Base-by-base conservation (phyloP, 2,329 filamentous ascomycete species). In the Cordyceps cicadae region DNA sequence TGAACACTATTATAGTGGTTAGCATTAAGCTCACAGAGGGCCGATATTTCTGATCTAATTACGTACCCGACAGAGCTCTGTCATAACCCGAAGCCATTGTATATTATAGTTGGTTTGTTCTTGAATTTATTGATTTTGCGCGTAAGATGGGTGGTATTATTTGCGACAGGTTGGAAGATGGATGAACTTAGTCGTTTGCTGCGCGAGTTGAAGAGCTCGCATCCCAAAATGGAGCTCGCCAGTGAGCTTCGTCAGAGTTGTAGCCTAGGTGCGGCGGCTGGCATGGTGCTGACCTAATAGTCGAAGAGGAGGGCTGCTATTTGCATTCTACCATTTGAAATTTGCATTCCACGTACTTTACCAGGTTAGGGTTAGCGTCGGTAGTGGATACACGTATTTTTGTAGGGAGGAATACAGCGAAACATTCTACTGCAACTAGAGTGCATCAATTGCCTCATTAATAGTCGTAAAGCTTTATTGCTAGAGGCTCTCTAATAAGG, bases 31-130 rank as follows among this genome's bases (percentile, higher is more conserved):
- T 8, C 32, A 19, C 29, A 62, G 67, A 65, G 58, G 50, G 49
- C 11, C 12, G 39, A n/a, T 43, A 15, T 32, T 17, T 26, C n/a
- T 19, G 26, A 41, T 24, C 17, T 9, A 26, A 58, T n/a, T 61
- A 73, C 87, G 80, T 87, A 97, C 92, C 93, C 79, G 93, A 97
- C 76, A 97, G 87, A 79, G 93, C 94, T 89, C 94, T 90, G 81
- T 99, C 94, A 81, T 99, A 99, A 78, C 93, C 93, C 70, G 92
- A 96, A 76, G 92, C 89, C 90, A 95, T 86, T 69, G 46, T 69
- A 54, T 11, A 34, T 51, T 51, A 46, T 52, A 26, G 29, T 11
- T 52, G n/a, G 19, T 21, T 39, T 34, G 3, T 61, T 32, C 29
- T 51, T 8, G 9, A 11, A 3, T 32, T 8, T 32, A 54, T 29